Evolutionary conservation across 306 rosid species (phyloP), one percentile per base, ranked within the genome.

Genomic region (Coriaria nepalensis): DNA sequence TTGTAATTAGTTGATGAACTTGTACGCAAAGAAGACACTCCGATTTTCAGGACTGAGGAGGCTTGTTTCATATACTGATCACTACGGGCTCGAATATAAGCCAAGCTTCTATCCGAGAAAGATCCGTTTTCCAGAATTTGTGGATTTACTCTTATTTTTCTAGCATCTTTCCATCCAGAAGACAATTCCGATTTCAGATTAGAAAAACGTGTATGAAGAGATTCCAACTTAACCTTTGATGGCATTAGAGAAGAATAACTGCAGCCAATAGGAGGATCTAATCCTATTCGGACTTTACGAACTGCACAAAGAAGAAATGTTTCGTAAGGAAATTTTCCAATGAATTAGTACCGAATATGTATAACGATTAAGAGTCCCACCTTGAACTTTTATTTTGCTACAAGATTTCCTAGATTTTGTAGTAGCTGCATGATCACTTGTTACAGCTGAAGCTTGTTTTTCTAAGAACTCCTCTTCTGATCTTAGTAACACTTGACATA

Each of bases 331-430:
- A 45, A n/a, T 20, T 7, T 48, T 37, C 14, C 37, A 15, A 57
- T 58, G 34, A 50, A 49, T 10, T 56, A 49, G 54, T 37, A 71
- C 11, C 45, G 49, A 39, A 40, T 45, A 37, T 53, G 38, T 32
- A 49, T 42, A 41, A 59, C 53, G n/a, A 60, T 20, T 15, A 43
- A 56, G 35, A 45, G 50, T 55, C 37, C 44, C 75, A 92, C 98
- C 98, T 82, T 92, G 98, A 72, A 92, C 94, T 67, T 78, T 92
- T 88, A 92, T 82, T 77, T 86, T 92, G 65, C 96, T 94, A 73
- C 77, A 65, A 47, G 74, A 73, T 61, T 82, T 92, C 67, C 80
- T 92, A 9, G 87, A 93, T 69, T 82, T 92, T 43, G 88, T 74
- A 47, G 87, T 86, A 77, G 79, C 70, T 46, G 75, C 84, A n/a